Conservation (phyloP, 371 early-diverging fungal genomes). For the Mucor circinelloides region DNA sequence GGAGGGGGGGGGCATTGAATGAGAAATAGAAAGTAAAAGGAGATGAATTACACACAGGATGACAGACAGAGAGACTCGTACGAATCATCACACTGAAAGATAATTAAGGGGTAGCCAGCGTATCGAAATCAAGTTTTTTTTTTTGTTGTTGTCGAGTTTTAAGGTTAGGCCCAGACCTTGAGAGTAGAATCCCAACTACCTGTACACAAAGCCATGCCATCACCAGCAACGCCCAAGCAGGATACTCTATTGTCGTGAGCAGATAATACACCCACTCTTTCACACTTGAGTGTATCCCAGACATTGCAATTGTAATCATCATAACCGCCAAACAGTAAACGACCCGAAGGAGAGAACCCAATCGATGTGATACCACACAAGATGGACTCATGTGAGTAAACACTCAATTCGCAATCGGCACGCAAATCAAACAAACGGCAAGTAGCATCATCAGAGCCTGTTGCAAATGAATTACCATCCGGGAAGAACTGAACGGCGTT, state of each 20-base stretch:
- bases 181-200: constrained; percentile 96
- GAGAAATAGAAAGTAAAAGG: not conserved
- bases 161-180: constrained; percentile 61
- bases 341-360: constrained; percentile 93
- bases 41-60: not conserved
- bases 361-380: constrained; percentile 97
- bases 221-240: constrained; percentile 92
- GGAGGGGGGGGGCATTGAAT: not conserved
- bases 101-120: not conserved
- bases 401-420: constrained; percentile 95
- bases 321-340: constrained; percentile 96
- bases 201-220: constrained; percentile 97
- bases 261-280: constrained; percentile 91
- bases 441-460: constrained; percentile 98
- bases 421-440: constrained; percentile 96
- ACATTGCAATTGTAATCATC: constrained; percentile 99
- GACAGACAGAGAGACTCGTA: not conserved
- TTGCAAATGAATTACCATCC: constrained; percentile 94
- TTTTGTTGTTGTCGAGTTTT: not conserved
- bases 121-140: not conserved
- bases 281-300: constrained; percentile 97
- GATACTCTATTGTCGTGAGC: constrained; percentile 97
- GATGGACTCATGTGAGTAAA: constrained; percentile 95
- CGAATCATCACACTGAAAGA: not conserved
- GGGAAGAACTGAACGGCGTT: constrained; percentile 99